phyloP scores from a whole-genome alignment of 2,329 filamentous ascomycete species.

The Talaromyces albobiverticillius region DNA sequence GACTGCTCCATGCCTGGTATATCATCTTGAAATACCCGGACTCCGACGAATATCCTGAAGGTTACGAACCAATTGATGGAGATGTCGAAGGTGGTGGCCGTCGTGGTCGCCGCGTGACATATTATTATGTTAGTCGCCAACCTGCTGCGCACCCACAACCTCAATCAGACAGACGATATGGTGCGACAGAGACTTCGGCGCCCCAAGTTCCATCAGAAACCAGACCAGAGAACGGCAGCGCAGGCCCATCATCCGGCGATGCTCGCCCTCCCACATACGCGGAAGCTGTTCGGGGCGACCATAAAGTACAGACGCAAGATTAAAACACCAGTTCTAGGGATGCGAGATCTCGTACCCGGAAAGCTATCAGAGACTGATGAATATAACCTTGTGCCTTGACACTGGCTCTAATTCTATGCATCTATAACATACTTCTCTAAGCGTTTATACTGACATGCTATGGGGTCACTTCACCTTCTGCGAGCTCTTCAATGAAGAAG shows the following conservation, averaged over 20 bases:
- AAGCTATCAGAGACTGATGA: background rate
- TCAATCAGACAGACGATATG: constrained; percentile 33
- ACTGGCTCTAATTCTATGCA: background rate
- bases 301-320: constrained; percentile 78
- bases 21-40: constrained; percentile 92
- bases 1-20: constrained; percentile 95
- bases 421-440: background rate
- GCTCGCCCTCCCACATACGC: constrained; percentile 76
- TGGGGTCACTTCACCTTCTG: background rate
- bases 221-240: constrained; percentile 24
- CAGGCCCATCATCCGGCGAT: constrained; percentile 22
- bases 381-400: background rate
- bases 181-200: constrained; percentile 27
- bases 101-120: constrained; percentile 57
- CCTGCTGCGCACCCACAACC: constrained; percentile 32
- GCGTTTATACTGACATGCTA: background rate
- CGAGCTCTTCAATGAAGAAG: background rate
- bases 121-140: constrained; percentile 68
- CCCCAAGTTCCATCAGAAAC: constrained; percentile 20
- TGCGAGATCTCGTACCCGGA: no score
- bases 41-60: constrained; percentile 55
- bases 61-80: constrained; percentile 61
- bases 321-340: constrained; percentile 28
- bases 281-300: constrained; percentile 82
- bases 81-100: constrained; percentile 39